Evolutionary conservation across 1,139 yeast species (phyloP).

Genomic region (Sugiyamaella novakii): DNA sequence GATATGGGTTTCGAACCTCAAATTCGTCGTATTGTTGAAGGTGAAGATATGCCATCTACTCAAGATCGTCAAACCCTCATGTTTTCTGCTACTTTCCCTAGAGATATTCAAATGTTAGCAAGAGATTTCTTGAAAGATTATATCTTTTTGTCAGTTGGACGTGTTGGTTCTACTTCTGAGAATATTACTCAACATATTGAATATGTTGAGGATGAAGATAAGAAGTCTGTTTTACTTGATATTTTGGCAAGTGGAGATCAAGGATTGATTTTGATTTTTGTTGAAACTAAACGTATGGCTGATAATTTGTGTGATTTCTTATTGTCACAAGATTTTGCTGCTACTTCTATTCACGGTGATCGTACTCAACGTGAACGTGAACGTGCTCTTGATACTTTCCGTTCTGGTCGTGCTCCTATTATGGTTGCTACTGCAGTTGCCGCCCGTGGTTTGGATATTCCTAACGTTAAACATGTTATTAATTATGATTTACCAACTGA

Average conservation of each 20-base stretch:
- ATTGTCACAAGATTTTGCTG: slow-evolving; percentile 87
- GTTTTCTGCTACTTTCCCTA: slow-evolving; percentile 99
- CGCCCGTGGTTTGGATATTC: slow-evolving; percentile 99
- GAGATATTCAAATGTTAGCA: slow-evolving; percentile 95
- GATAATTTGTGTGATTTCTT: slow-evolving; percentile 92
- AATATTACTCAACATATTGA: slow-evolving; percentile 93
- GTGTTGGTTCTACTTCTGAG: slow-evolving; percentile 97
- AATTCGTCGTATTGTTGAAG: slow-evolving; percentile 96
- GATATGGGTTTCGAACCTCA: slow-evolving; percentile 99
- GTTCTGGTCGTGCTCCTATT: slow-evolving; percentile 84
- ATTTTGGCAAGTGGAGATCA: slow-evolving; percentile 69
- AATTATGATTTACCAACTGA: slow-evolving; percentile 96
- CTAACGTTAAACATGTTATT: slow-evolving; percentile 96
- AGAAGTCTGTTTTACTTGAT: slow-evolving; percentile 89
- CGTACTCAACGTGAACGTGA: slow-evolving; percentile 98
- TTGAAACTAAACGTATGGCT: slow-evolving; percentile 98
- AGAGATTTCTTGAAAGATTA: slow-evolving; percentile 95
- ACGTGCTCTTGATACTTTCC: slow-evolving; percentile 88
- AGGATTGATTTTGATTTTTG: slow-evolving; percentile 90
- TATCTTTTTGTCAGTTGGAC: slow-evolving; percentile 94
- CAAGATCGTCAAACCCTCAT: slow-evolving; percentile 91
- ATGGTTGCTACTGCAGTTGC: slow-evolving; percentile 99
- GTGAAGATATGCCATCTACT: slow-evolving; percentile 95
- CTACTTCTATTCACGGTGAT: slow-evolving; percentile 98
- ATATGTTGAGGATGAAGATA: slow-evolving; percentile 93